phyloP scores from a whole-genome alignment of 2,329 filamentous ascomycete genomes.

The Herpotrichia juniperi region DNA sequence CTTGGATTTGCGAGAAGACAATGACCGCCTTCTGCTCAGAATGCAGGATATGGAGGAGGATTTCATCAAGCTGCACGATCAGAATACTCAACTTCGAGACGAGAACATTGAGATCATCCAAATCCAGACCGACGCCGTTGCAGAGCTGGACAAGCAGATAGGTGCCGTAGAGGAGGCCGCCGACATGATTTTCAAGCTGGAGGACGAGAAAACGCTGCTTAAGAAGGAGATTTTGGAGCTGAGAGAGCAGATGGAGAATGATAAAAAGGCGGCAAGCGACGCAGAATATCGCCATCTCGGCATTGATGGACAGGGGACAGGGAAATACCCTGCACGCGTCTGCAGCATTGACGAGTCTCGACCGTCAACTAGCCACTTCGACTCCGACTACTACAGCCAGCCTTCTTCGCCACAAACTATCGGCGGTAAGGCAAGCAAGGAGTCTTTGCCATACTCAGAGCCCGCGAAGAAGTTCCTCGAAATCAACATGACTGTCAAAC shows the following conservation, averaged over 20 bases:
- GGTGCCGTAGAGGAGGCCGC: constrained; percentile 40
- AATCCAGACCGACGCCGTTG: constrained; percentile 34
- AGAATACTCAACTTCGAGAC: constrained; percentile 21
- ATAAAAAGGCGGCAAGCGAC: constrained; percentile 17
- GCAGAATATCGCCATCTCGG: constrained; percentile 15
- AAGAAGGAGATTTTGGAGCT: constrained; percentile 29
- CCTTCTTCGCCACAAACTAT: constrained; percentile 37
- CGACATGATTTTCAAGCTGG: constrained; percentile 36
- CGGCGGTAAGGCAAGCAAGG: constrained; percentile 18
- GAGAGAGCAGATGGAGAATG: constrained; percentile 21
- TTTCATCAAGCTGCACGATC: constrained; percentile 22
- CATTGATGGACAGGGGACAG: constrained; percentile 18
- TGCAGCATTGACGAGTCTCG: constrained; percentile 42
- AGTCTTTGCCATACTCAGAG: constrained; percentile 29
- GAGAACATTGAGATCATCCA: constrained; percentile 27
- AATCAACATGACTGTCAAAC: constrained; percentile 28
- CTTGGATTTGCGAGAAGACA: constrained; percentile 31
- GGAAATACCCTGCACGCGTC: constrained; percentile 26
- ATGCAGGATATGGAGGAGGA: constrained; percentile 28
- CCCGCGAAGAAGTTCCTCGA: constrained; percentile 39
- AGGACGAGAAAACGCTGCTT: constrained; percentile 32
- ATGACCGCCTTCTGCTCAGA: constrained; percentile 24
- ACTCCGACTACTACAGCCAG: constrained; percentile 47
- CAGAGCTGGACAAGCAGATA: constrained; percentile 31
- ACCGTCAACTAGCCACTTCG: constrained; percentile 43